Conservation (phyloP, 257 asterid genomes). For the Nicotiana paniculata region DNA sequence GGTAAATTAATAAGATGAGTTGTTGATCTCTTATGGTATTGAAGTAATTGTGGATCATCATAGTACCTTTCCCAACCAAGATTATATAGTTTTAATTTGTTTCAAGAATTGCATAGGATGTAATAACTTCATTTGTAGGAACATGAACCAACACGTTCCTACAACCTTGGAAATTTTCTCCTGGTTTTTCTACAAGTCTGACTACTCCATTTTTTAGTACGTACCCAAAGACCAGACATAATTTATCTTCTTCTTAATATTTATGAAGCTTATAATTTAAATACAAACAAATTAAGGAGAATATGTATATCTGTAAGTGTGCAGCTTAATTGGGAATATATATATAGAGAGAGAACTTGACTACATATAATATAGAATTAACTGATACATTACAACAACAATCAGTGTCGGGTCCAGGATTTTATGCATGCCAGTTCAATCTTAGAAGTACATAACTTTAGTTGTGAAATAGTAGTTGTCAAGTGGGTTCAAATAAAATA, state of each 20-base stretch:
- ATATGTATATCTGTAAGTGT: neutral
- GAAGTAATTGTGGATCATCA: conserved; percentile 37
- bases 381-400: no score
- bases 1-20: conserved; percentile 39
- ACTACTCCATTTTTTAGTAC: conserved; percentile 26
- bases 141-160: conserved; percentile 31
- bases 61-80: conserved; percentile 46
- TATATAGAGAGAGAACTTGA: neutral
- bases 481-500: no score
- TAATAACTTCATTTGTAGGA: conserved; percentile 21
- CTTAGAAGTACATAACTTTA: no score
- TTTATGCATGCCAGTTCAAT: no score
- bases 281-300: neutral
- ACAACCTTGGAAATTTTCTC: neutral
- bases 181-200: conserved; percentile 26
- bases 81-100: conserved; percentile 6
- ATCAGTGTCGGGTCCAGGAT: no score
- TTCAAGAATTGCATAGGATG: conserved; percentile 32
- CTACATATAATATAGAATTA: no score
- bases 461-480: no score
- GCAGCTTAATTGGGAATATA: no score
- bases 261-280: no score
- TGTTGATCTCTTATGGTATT: conserved; percentile 37
- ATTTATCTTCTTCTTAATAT: no score
- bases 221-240: conserved; percentile 35